These are phyloP conservation scores for Castanospermum australe DNA, from an alignment of 306 rosid genomes.

Conservation along the genomic window DNA sequence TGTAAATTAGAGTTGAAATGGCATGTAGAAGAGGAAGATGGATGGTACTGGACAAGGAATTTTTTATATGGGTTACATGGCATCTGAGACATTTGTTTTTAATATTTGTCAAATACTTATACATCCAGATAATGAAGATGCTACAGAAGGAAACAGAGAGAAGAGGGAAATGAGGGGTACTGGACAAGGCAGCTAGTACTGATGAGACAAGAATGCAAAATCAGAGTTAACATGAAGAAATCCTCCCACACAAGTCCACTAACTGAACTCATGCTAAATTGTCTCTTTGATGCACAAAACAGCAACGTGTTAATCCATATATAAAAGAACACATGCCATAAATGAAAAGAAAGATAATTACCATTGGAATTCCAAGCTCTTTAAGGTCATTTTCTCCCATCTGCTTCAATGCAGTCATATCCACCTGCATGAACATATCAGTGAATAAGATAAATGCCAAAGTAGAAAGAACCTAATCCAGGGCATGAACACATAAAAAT, in stretches of 20 bases:
- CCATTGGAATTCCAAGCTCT: conserved; percentile 98
- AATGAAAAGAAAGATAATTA: conserved; percentile 33
- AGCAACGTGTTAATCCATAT: conserved; percentile 1
- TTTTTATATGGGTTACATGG: neutral
- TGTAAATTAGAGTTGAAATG: neutral
- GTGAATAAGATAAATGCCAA: conserved; percentile 3
- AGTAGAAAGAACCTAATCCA: conserved; percentile 9
- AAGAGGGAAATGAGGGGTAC: neutral
- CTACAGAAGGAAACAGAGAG: neutral
- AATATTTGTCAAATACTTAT: neutral
- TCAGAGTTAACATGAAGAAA: neutral
- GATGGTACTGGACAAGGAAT: neutral
- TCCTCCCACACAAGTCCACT: neutral
- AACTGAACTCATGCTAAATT: neutral
- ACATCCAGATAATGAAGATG: neutral
- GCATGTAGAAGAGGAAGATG: neutral
- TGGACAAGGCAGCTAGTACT: neutral
- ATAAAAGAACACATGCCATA: conserved; percentile 8
- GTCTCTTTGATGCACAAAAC: neutral
- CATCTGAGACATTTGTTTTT: neutral
- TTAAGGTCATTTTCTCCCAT: conserved; percentile 97
- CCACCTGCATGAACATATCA: conserved; percentile 55
- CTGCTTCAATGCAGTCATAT: conserved; percentile 89
- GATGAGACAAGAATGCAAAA: neutral
- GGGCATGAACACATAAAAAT: neutral